Evolutionary conservation across 768 basidiomycete species (phyloP).

Genomic region (Boletus insuetus): DNA sequence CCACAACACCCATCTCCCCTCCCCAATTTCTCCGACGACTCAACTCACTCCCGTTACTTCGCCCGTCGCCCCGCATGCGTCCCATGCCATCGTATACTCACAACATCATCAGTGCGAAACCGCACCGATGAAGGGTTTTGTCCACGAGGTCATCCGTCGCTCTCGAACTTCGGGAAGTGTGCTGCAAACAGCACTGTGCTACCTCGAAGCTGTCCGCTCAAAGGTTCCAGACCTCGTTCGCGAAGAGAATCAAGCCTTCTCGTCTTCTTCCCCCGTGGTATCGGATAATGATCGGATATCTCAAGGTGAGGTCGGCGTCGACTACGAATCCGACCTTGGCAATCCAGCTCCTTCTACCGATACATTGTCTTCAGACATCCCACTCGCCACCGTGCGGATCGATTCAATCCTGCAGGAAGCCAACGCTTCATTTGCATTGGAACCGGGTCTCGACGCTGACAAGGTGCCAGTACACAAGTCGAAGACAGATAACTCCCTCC

Average conservation of each 20-base stretch:
- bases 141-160: slow-evolving; percentile 85
- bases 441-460: slow-evolving; percentile 12
- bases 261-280: slow-evolving; percentile 39
- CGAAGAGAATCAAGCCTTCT: slow-evolving; percentile 47
- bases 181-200: slow-evolving; percentile 84
- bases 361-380: slow-evolving; percentile 19
- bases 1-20: slow-evolving; percentile 46
- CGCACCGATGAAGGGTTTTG: slow-evolving; percentile 70
- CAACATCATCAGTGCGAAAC: slow-evolving; percentile 33
- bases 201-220: slow-evolving; percentile 77
- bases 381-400: slow-evolving; percentile 46
- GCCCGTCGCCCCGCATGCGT: slow-evolving; percentile 28
- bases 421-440: slow-evolving; percentile 15
- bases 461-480: slow-evolving; percentile 10
- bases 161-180: slow-evolving; percentile 82
- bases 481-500: slow-evolving; percentile 3
- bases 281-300: slow-evolving; percentile 43
- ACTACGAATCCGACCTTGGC: slow-evolving; percentile 37
- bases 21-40: slow-evolving; percentile 52
- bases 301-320: slow-evolving; percentile 42
- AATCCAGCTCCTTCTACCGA: slow-evolving; percentile 8
- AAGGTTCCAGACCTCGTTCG: slow-evolving; percentile 63
- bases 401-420: slow-evolving; percentile 25
- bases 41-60: slow-evolving; percentile 33
- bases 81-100: slow-evolving; percentile 11